Evolutionary conservation across 805 yeast genomes (phyloP), one percentile per base, ranked within the genome.

Genomic region (Wickerhamomyces ciferrii): DNA sequence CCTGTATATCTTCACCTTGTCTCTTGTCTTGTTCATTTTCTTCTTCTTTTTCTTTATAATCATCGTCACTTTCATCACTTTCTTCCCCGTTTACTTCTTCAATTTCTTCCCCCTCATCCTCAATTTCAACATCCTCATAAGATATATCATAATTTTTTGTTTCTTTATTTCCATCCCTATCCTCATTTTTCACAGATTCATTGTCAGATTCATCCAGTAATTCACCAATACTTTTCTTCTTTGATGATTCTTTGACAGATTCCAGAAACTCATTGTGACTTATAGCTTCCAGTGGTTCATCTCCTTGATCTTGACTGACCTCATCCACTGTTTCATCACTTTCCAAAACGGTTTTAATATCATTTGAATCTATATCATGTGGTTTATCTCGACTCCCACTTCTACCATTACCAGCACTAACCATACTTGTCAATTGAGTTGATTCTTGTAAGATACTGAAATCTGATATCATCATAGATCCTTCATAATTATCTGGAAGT

Each of bases 401-500:
- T n/a, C 43, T 15, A 10, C 15, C 9, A 8, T 24, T 10, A 27
- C 31, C 10, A 31, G 6, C 25, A 38, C 15, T 21, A 18, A n/a
- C 32, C 31, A 27, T 38, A 35, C 24, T 39, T 14, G 42, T 42
- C 13, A 31, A 4, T n/a, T 38, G 42, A 2, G 42, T 43, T 2
- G 37, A 37, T 11, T 34, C 40, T 29, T 17, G 18, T 7, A 38
- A 5, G 15, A 36, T 41, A 18, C 46, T 51, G 39, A 46, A 44
- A 3, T 48, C 49, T 23, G 24, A 41, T 15, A 36, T 34, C 11
- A 34, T 11, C 1, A 20, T 8, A 10, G 53, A 27, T 3, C 25
- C 21, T 18, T 51, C 49, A 17, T 23, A 29, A 23, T 46, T 34
- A 5, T 44, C 52, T 3, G 53, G 52, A 4, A 48, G 44, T 2